Evolutionary conservation across 306 rosid species (phyloP).

Genomic region (Cicer judaicum): DNA sequence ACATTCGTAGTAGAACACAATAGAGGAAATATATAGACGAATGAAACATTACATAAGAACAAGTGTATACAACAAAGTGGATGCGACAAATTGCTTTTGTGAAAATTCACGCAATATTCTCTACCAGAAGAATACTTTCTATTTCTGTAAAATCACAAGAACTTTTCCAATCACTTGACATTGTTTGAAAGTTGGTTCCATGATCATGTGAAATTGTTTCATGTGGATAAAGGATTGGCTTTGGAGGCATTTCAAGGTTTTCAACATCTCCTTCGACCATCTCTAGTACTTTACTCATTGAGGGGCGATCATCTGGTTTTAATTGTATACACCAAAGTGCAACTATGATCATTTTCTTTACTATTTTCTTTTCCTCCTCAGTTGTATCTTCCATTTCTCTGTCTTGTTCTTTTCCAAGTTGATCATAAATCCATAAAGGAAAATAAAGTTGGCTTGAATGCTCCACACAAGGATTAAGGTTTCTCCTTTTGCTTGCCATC

Average conservation of each 20-base stretch:
- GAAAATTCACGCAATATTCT: neutral
- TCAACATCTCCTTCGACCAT: conserved; percentile 49
- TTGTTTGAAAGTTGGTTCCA: neutral
- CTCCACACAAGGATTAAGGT: neutral
- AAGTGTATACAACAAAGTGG: neutral
- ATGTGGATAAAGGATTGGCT: conserved; percentile 38
- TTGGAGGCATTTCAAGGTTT: conserved; percentile 37
- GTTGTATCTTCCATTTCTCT: conserved; percentile 2
- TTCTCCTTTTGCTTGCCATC: conserved; percentile 26
- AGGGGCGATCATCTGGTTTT: conserved; percentile 45
- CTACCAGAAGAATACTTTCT: neutral
- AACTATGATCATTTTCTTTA: conserved; percentile 42
- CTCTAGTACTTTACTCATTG: conserved; percentile 42
- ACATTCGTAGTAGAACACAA: neutral
- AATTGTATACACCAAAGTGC: conserved; percentile 39
- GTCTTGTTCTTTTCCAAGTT: neutral
- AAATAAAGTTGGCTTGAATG: conserved; percentile 46
- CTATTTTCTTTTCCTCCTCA: conserved; percentile 2
- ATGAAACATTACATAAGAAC: neutral
- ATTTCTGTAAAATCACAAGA: conserved; percentile 5
- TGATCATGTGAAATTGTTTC: neutral
- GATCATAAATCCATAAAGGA: conserved; percentile 41
- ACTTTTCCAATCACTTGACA: neutral
- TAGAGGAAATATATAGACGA: neutral
- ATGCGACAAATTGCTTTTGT: neutral